phyloP scores from a whole-genome alignment of 139 green algal genomes.

The Coccomyxa sp. region DNA sequence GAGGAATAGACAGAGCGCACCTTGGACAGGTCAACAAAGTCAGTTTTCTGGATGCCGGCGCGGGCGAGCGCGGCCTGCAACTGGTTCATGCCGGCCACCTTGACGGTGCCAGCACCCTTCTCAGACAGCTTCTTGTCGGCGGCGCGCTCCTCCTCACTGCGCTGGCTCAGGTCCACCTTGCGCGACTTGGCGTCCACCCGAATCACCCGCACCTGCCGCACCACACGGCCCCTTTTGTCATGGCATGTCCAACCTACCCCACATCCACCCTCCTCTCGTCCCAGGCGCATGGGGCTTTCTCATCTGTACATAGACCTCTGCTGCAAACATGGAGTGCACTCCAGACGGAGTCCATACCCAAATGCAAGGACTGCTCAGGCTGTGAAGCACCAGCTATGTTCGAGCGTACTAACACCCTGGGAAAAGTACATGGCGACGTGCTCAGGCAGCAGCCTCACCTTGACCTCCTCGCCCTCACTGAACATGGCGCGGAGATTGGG shows the following conservation, averaged over 20 bases:
- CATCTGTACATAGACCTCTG: neutral
- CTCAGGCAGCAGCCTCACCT: slow-evolving; percentile 2
- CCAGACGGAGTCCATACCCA: neutral
- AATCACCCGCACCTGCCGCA: slow-evolving; percentile 21
- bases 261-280: too few species aligned
- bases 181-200: slow-evolving; percentile 23
- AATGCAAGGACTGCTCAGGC: neutral
- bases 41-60: neutral
- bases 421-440: too few species aligned
- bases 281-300: neutral
- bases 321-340: too few species aligned
- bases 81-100: neutral
- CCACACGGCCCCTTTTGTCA: too few species aligned
- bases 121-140: slow-evolving; percentile 9
- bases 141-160: slow-evolving; percentile 31
- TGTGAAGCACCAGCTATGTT: too few species aligned
- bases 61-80: neutral
- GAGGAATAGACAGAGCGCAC: neutral
- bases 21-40: neutral
- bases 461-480: neutral
- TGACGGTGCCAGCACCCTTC: neutral
- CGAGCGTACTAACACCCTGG: too few species aligned
- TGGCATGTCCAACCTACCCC: too few species aligned
- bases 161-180: slow-evolving; percentile 41
- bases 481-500: neutral